Evolutionary conservation across 1,284 basidiomycete species (phyloP).

Genomic region (Tilletia indica): DNA sequence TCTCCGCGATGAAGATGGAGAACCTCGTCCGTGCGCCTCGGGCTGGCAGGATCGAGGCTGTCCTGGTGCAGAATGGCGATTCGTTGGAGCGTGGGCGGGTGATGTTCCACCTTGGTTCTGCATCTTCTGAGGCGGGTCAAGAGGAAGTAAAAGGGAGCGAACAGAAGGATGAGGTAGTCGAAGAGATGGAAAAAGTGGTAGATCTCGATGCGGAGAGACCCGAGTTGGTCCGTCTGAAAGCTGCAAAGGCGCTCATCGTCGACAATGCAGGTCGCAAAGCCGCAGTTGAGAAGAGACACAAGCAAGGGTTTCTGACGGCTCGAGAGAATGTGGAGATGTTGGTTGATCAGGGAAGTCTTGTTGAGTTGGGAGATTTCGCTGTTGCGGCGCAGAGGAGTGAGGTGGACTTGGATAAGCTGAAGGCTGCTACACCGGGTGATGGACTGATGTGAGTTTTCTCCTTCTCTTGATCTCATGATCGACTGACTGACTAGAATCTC

Average conservation of each 20-base stretch:
- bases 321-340: constrained; percentile 35
- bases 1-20: constrained; percentile 21
- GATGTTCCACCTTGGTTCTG: constrained; percentile 24
- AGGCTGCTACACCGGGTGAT: constrained; percentile 31
- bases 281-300: constrained; percentile 31
- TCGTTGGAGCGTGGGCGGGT: constrained; percentile 25
- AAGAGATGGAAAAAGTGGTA: not conserved
- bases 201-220: constrained; percentile 26
- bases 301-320: constrained; percentile 32
- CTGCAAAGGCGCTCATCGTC: constrained; percentile 16
- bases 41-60: constrained; percentile 19
- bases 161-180: too few relatives aligned
- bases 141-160: not conserved
- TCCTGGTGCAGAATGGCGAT: constrained; percentile 23
- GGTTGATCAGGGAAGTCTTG: constrained; percentile 29
- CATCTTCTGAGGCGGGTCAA: not conserved
- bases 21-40: constrained; percentile 18
- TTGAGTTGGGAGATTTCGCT: constrained; percentile 36
- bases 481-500: too few relatives aligned
- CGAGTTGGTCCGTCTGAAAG: constrained; percentile 26
- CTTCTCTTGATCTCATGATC: not conserved
- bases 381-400: constrained; percentile 32
- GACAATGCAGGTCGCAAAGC: constrained; percentile 22
- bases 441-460: constrained; percentile 27
- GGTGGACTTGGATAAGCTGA: constrained; percentile 20